These are phyloP conservation scores for Scortechinia acanthostroma DNA, from an alignment of 2,329 filamentous ascomycete genomes.

Conservation along the genomic window DNA sequence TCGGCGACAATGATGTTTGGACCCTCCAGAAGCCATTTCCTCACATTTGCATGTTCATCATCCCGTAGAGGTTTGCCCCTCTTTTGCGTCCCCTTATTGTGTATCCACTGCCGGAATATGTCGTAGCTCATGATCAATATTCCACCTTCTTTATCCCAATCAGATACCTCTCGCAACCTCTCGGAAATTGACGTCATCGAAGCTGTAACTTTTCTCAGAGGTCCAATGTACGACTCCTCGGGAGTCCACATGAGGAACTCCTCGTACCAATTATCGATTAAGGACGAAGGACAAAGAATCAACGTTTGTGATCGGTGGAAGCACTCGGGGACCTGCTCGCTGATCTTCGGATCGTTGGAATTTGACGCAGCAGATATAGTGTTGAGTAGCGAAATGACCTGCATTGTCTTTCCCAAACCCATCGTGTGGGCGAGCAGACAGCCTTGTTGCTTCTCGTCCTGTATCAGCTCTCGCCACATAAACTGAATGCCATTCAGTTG, in stretches of 20 bases:
- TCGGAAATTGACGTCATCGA: conserved; percentile 4
- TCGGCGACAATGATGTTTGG: conserved; percentile 49
- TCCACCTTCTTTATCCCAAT: conserved; percentile 39
- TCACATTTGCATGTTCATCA: conserved; percentile 16
- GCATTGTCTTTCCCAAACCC: conserved; percentile 57
- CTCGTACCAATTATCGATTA: conserved; percentile 48
- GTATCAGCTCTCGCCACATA: conserved; percentile 49
- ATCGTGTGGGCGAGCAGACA: conserved; percentile 29
- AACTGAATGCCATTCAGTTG: conserved; percentile 49
- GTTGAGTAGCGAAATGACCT: conserved; percentile 45
- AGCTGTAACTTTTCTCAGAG: conserved; percentile 16
- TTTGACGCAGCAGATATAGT: conserved; percentile 37
- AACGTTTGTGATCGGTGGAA: conserved; percentile 37
- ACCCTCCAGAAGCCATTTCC: conserved; percentile 30
- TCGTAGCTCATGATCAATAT: conserved; percentile 45
- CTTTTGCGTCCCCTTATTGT: conserved; percentile 4
- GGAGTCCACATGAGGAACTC: conserved; percentile 42
- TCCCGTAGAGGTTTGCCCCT: conserved; percentile 7
- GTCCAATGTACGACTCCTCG: neutral
- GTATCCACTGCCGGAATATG: conserved; percentile 32
- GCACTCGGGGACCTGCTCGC: conserved; percentile 35
- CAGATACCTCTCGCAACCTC: conserved; percentile 22
- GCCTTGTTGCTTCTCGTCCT: conserved; percentile 7
- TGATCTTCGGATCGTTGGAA: conserved; percentile 27
- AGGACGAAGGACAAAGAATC: conserved; percentile 41